These are phyloP conservation scores for Phaeosphaeria sp. DNA, from an alignment of 2,329 filamentous ascomycete species.

Conservation along the genomic window DNA sequence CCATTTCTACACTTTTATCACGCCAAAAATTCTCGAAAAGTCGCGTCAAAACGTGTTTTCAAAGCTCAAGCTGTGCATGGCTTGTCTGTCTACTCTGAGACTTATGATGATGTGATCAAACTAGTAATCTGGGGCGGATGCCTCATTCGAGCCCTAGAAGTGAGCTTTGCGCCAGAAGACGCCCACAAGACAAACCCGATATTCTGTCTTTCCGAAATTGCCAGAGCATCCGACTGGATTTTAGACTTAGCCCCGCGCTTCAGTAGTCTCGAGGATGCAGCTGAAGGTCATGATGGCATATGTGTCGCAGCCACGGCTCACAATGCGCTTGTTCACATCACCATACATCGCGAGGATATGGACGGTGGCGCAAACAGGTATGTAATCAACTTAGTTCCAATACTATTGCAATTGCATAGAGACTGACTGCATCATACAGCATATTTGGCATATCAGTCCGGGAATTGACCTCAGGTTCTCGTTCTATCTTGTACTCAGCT, in stretches of 20 bases:
- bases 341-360: conserved; percentile 16
- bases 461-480: conserved; percentile 67
- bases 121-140: conserved; percentile 47
- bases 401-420: neutral
- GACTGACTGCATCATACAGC: conserved; percentile 12
- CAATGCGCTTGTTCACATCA: conserved; percentile 73
- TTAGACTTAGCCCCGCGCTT: conserved; percentile 36
- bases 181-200: conserved; percentile 30
- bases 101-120: conserved; percentile 26
- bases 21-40: conserved; percentile 25
- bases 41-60: conserved; percentile 62
- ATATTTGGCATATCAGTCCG: conserved; percentile 48
- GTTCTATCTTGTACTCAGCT: conserved; percentile 88
- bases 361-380: conserved; percentile 14
- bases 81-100: conserved; percentile 57
- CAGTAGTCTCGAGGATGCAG: conserved; percentile 10
- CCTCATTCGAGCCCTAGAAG: conserved; percentile 56
- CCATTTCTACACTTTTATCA: conserved; percentile 50
- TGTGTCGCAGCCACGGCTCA: conserved; percentile 74
- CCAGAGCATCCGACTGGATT: conserved; percentile 46
- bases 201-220: conserved; percentile 24
- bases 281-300: conserved; percentile 6
- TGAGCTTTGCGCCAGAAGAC: conserved; percentile 23
- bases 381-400: neutral
- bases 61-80: conserved; percentile 76